phyloP scores from a whole-genome alignment of 1,284 basidiomycete species.

The Leccinum olivaceoglutinosum region DNA sequence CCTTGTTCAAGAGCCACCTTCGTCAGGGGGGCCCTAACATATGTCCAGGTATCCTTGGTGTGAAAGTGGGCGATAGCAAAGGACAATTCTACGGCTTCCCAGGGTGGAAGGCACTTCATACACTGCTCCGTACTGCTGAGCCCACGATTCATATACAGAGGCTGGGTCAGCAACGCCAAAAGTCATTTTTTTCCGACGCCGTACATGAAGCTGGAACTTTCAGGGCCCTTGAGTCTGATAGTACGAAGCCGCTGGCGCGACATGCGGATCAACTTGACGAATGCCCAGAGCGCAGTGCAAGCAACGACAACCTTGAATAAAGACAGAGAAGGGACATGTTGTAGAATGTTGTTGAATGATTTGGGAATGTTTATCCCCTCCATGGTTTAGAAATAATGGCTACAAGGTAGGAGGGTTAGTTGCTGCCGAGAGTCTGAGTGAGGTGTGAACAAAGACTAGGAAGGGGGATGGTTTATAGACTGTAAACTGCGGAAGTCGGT shows the following conservation, averaged over 20 bases:
- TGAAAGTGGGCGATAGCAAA: background rate
- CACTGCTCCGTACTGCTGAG: background rate
- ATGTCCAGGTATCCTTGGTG: background rate
- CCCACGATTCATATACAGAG: background rate
- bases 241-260: background rate
- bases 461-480: too few relatives aligned
- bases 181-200: background rate
- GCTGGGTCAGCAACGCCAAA: too few relatives aligned
- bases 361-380: background rate
- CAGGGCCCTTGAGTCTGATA: background rate
- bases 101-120: background rate
- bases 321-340: background rate
- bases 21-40: background rate
- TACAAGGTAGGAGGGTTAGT: background rate
- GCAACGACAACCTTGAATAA: background rate
- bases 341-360: background rate
- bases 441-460: too few relatives aligned
- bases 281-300: background rate
- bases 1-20: background rate
- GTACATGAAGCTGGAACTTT: background rate
- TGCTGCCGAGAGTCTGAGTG: background rate
- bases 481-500: too few relatives aligned
- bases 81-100: background rate
- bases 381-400: background rate
- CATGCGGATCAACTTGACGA: background rate